phyloP scores from a whole-genome alignment of 2,329 filamentous ascomycete genomes.

The Cadophora malorum region DNA sequence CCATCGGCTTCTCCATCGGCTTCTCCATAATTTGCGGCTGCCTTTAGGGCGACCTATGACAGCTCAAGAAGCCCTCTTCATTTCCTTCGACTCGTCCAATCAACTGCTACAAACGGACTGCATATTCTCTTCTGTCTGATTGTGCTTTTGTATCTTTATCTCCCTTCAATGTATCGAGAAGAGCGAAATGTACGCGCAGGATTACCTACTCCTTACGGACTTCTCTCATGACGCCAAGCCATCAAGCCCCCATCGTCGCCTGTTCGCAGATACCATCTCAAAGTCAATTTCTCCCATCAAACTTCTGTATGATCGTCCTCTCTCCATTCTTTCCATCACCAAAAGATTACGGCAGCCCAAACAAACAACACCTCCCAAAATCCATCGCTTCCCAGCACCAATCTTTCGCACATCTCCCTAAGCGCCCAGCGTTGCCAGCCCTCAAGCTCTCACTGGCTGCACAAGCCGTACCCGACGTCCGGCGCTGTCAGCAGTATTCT shows the following conservation, averaged over 20 bases:
- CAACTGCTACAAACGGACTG: background rate
- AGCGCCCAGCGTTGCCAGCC: slow-evolving; percentile 9
- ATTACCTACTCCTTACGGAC: background rate
- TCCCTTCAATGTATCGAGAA: background rate
- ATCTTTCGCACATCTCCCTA: slow-evolving; percentile 14
- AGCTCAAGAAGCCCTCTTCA: background rate
- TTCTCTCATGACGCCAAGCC: background rate
- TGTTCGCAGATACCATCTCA: background rate
- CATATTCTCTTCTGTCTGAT: background rate
- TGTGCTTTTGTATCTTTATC: background rate
- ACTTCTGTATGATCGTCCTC: slow-evolving; percentile 13
- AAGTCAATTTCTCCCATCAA: slow-evolving; percentile 10
- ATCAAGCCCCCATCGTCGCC: background rate
- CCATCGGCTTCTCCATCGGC: too few relatives aligned
- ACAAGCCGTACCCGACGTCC: slow-evolving; percentile 33
- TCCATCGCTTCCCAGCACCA: background rate
- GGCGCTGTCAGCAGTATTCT: background rate
- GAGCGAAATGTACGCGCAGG: background rate
- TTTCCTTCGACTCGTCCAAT: background rate
- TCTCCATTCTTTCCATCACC: background rate
- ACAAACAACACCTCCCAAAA: background rate
- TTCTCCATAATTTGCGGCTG: slow-evolving; percentile 14
- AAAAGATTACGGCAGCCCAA: background rate
- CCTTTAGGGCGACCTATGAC: background rate
- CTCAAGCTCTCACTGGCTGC: slow-evolving; percentile 23